Base-by-base conservation (phyloP, 805 yeast genomes). In the Saturnispora ahearnii region DNA sequence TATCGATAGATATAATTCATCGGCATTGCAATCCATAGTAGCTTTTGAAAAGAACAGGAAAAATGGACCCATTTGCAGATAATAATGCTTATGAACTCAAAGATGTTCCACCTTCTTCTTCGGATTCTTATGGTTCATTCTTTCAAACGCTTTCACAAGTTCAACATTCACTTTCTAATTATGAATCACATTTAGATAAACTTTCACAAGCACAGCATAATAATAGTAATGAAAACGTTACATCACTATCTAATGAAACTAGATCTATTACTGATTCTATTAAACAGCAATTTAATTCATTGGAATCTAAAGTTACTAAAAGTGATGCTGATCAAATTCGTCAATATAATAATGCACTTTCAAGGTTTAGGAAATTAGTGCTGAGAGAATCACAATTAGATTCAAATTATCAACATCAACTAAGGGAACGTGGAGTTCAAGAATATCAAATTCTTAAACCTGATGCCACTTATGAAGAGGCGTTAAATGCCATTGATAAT, bases 391-490 rank as follows among this genome's bases (percentile, higher is more conserved):
- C 84, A 71, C 79, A 93, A 66, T 73, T 79, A 59, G 76, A 84
- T 56, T 96, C 90, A 67, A 86, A 85, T 51, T 77, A 83, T 60
- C 80, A 83, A 62, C 77, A 79, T 53, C 95, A 86, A 61, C 15
- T 48, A 6, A 41, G 50, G 21, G 50, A 48, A 29, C 26, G 30
- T n/a, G 95, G 95, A 42, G 88, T 82, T 59, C 78, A 95, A 66
- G 96, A 88, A 73, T 88, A 83, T 71, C 79, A 79, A 61, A 84
- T 89, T 57, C 86, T 85, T 51, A 82, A 80, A 61, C 91, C 91
- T 12, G 82, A 81, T 53, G 87, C 88, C 2, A 74, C 88, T 15
- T 84, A 82, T n/a, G 84, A 73, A 41, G 95, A 89, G 69, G 84
- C 88, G 48, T 78, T 77, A 58, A 85, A 81, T 44, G 95, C 88